Evolutionary conservation across 345 rosid species (phyloP), one percentile per base, ranked within the genome.

Genomic region (Firmiana major): DNA sequence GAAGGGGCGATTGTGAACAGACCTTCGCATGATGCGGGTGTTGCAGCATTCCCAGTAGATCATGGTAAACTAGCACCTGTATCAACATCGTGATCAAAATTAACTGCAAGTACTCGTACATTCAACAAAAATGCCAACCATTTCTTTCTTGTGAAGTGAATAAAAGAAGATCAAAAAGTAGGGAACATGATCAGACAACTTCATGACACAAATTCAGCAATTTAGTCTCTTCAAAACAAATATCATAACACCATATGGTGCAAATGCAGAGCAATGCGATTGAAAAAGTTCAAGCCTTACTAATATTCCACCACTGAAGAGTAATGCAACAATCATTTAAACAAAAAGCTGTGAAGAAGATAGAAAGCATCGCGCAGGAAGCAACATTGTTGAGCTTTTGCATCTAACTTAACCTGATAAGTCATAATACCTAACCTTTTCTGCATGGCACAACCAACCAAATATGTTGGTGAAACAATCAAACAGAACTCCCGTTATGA

Each of bases 21-120:
- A 93, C 99, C 97, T 96, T 96, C 59, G 97, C 98, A 86, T 96
- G 98, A 80, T 93, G 97, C 21, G 99, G 99, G 77, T 93, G 99
- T 78, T 89, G 99, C 86, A 92, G 76, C 97, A 96, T 93, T 79
- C 98, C 99, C 63, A 96, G 78, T 49, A 96, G 91, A 80, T 96
- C 99, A 82, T 93, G 97, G 88, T 92, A 93, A 76, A 93, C 94
- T 21, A 93, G 85, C 40, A 87, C 97, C 94, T 95, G 84, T 79
- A 87, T 71, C 75, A 51, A 12, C 31, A 1, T 84, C 16, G 15
- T 0, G 6, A 67, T 43, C 16, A 22, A 10, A 22, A 67, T 24
- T 21, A 67, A 67, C 36, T 3, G 55, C 36, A 13, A 22, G 36
- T 67, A 45, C 0, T 45, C 0, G 6, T 13, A 24, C 17, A 10